phyloP scores from a whole-genome alignment of 768 basidiomycete species.

The Termitomyces sp. region DNA sequence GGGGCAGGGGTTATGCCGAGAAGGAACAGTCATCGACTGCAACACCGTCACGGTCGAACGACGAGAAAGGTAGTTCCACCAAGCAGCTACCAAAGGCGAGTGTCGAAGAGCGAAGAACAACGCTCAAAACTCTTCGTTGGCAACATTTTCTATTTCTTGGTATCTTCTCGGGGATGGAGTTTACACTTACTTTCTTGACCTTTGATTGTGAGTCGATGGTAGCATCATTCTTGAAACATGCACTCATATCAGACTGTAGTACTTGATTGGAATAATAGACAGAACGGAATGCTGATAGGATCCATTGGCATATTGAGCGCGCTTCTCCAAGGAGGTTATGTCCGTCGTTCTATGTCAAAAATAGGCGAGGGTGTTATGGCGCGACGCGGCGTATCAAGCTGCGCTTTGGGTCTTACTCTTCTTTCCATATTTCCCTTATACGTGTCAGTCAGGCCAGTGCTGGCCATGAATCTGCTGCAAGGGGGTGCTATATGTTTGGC shows the following conservation, averaged over 20 bases:
- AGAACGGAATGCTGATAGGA: conserved; percentile 82
- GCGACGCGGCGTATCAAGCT: conserved; percentile 71
- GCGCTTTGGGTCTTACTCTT: conserved; percentile 64
- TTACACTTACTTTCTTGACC: conserved; percentile 93
- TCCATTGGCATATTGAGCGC: conserved; percentile 91
- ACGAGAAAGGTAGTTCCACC: neutral
- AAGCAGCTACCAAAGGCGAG: conserved; percentile 27
- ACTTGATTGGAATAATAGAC: conserved; percentile 84
- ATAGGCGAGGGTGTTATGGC: conserved; percentile 84
- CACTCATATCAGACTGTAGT: conserved; percentile 39
- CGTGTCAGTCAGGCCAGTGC: conserved; percentile 32
- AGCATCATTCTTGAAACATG: neutral
- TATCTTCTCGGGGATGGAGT: conserved; percentile 93
- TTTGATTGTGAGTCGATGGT: conserved; percentile 66
- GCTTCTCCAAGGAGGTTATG: conserved; percentile 90
- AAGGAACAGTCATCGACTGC: conserved; percentile 17
- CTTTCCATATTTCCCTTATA: conserved; percentile 70
- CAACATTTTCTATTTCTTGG: conserved; percentile 86
- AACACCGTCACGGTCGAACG: neutral
- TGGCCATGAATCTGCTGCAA: conserved; percentile 54
- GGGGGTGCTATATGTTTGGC: conserved; percentile 82
- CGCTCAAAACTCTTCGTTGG: conserved; percentile 57
- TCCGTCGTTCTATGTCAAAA: conserved; percentile 73
- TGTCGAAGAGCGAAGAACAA: conserved; percentile 47
- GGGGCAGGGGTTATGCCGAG: conserved; percentile 37